A percentile compares a stretch with the other conserved stretches of the same genome.
These are phyloP conservation scores for Fusarium beomiforme DNA, from an alignment of 2,329 filamentous ascomycete genomes.

Conservation along the genomic window DNA sequence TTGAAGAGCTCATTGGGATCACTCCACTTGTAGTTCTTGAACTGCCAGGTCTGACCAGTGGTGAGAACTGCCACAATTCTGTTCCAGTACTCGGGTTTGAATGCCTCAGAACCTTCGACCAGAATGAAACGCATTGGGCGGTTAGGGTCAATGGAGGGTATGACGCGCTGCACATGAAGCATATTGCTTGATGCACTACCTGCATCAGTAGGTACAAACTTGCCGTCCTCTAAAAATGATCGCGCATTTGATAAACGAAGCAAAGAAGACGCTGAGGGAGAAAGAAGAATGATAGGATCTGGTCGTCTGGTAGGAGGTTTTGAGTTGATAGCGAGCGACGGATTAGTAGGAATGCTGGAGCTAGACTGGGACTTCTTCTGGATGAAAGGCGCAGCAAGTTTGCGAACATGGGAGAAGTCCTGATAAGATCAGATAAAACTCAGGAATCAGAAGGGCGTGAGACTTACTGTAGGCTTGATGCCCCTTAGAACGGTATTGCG, in stretches of 20 bases:
- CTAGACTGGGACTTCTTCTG: slow-evolving; percentile 63
- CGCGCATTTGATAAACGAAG: slow-evolving; percentile 97
- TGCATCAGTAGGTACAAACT: slow-evolving; percentile 81
- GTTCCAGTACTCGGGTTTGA: slow-evolving; percentile 98
- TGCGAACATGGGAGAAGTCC: slow-evolving; percentile 95
- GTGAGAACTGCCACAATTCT: slow-evolving; percentile 97
- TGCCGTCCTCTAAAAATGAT: slow-evolving; percentile 86
- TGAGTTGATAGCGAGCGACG: slow-evolving; percentile 64
- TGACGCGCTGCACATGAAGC: slow-evolving; percentile 82
- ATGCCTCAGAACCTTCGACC: slow-evolving; percentile 91
- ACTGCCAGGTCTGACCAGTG: slow-evolving; percentile 97
- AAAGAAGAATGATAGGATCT: slow-evolving; percentile 95
- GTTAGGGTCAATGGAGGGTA: slow-evolving; percentile 75
- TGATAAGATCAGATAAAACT: slow-evolving; percentile 50
- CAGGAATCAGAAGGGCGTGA: neutral
- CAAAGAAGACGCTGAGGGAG: slow-evolving; percentile 92
- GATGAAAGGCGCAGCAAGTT: slow-evolving; percentile 82
- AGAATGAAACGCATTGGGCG: slow-evolving; percentile 92
- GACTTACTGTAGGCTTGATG: slow-evolving; percentile 83
- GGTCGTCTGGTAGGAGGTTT: slow-evolving; percentile 62
- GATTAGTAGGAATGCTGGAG: slow-evolving; percentile 53
- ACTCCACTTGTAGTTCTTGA: slow-evolving; percentile 97
- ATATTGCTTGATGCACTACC: slow-evolving; percentile 78
- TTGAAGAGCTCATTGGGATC: slow-evolving; percentile 88
- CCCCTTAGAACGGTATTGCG: slow-evolving; percentile 88